Conservation (phyloP, 345 rosid species). For the Litchi chinensis region DNA sequence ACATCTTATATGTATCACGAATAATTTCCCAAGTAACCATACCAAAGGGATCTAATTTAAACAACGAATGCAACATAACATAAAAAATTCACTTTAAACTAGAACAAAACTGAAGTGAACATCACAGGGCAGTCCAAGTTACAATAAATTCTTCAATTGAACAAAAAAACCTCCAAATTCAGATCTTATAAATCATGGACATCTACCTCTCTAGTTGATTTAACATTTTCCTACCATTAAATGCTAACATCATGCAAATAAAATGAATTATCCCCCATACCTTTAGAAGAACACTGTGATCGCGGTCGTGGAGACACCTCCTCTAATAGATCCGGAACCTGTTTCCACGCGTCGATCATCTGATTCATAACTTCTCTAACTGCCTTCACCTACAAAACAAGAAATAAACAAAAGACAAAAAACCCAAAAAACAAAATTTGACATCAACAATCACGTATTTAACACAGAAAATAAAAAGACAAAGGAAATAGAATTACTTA, state of each 20-base stretch:
- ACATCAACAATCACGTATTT: constrained; percentile 9
- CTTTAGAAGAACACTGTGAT: constrained; percentile 71
- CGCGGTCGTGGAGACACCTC: constrained; percentile 70
- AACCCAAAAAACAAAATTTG: constrained; percentile 12
- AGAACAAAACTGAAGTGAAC: not conserved
- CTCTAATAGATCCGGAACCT: constrained; percentile 82
- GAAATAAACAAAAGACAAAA: not conserved
- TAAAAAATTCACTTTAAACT: not conserved
- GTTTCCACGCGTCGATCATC: constrained; percentile 93
- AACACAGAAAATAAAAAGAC: constrained; percentile 7
- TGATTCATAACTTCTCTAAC: constrained; percentile 88
- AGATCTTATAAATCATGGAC: not conserved
- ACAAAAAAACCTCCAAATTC: constrained; percentile 11
- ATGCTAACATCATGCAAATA: constrained; percentile 4
- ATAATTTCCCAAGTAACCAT: not conserved
- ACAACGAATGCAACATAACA: not conserved
- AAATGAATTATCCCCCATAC: constrained; percentile 26
- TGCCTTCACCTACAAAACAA: constrained; percentile 71
- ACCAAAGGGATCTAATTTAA: not conserved
- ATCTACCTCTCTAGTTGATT: not conserved
- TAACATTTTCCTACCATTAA: not conserved
- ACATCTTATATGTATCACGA: not conserved
- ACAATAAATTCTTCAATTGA: not conserved
- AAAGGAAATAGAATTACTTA: constrained; percentile 12
- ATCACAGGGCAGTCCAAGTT: not conserved